Conservation (phyloP, 1,139 yeast genomes). For the Saccharomyces pastorianus region DNA sequence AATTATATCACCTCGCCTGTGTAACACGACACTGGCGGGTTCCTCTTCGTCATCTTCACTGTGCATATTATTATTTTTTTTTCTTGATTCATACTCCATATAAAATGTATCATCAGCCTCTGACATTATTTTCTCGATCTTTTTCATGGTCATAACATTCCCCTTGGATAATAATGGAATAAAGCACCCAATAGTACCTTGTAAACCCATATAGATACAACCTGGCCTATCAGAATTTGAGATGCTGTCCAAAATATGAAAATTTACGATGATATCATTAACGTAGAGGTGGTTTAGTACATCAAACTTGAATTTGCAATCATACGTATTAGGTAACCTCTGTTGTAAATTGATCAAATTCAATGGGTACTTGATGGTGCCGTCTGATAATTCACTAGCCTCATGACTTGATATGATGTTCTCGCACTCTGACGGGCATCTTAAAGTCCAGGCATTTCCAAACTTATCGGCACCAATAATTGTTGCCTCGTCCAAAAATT, state of each 20-base stretch:
- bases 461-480: conserved; percentile 83
- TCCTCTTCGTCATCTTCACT: conserved; percentile 3
- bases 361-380: neutral
- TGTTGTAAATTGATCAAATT: conserved; percentile 1
- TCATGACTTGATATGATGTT: conserved; percentile 5
- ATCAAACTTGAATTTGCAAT: conserved; percentile 42
- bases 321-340: conserved; percentile 19
- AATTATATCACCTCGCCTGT: conserved; percentile 18
- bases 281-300: conserved; percentile 54
- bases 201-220: conserved; percentile 64
- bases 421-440: conserved; percentile 41
- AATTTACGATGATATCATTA: conserved; percentile 63
- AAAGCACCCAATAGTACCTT: conserved; percentile 72
- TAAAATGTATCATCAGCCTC: conserved; percentile 24
- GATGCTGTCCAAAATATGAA: conserved; percentile 34
- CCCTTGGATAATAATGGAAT: conserved; percentile 56
- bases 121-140: conserved; percentile 46
- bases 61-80: neutral
- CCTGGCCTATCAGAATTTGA: conserved; percentile 48
- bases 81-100: conserved; percentile 11
- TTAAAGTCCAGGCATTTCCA: conserved; percentile 66
- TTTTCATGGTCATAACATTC: conserved; percentile 54
- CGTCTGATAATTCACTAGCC: neutral
- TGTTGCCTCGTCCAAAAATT: conserved; percentile 64
- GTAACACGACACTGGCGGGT: neutral